Evolutionary conservation across 257 asterid species (phyloP), one percentile per base, ranked within the genome.

Genomic region (Paraleonurus japonicus): DNA sequence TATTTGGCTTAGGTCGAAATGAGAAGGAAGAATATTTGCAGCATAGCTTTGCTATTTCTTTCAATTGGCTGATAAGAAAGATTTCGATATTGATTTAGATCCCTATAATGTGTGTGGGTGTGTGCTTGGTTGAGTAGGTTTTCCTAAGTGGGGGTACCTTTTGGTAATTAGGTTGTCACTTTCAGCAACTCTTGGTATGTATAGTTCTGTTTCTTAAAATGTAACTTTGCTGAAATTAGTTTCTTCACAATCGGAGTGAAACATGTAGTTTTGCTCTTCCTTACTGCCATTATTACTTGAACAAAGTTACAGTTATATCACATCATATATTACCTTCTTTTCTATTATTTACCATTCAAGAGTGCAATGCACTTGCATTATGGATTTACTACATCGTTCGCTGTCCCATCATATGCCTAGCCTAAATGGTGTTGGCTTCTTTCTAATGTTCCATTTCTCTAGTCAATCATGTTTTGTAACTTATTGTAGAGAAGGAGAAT

Each of bases 401-500:
- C 35, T 58, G 23, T 60, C 62, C 12, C 11, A 12, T 22, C 15
- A 12, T 41, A 23, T 47, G 41, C 41, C 39, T 48, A 26, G 45
- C 62, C 8, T 27, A 48, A 33, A n/a, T 37, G 54, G n/a, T 58
- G 7, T 51, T 70, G 26, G 23, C 55, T 26, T 74, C 17, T 13
- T 33, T 43, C n/a, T 30, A 26, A 23, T 53, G 58, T 78, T 65
- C 50, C 10, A 16, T 53, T 71, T 43, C 61, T 63, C 59, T 39
- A 58, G 74, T 69, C 73, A 59, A 65, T 66, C 35, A 43, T 48
- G 72, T 73, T 65, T 67, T 71, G 75, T 28, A 62, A 33, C 50
- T 74, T 58, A 39, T 53, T 66, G 58, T 74, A 92, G 98, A 92
- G 82, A 92, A 92, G 88, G 98, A 92, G 72, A 92, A 92, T 82